These are phyloP conservation scores for Proliferodiscus dingleyae DNA, from an alignment of 2,329 filamentous ascomycete species.

Conservation along the genomic window DNA sequence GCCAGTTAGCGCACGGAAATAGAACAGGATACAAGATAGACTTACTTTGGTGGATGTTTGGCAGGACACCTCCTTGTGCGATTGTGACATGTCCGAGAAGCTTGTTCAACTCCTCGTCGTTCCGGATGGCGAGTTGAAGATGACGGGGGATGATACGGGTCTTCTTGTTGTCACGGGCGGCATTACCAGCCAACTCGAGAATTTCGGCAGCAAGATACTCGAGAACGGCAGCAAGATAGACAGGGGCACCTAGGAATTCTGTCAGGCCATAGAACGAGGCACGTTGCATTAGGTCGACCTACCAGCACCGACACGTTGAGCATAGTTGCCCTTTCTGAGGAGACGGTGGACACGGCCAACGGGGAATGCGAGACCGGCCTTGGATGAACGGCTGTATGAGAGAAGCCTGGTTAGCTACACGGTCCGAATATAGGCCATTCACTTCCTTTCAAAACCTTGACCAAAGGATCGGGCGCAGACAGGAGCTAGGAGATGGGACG, in stretches of 20 bases:
- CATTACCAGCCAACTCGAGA: constrained; percentile 97
- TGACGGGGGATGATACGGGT: constrained; percentile 99
- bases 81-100: constrained; percentile 94
- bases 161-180: constrained; percentile 99
- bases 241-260: constrained; percentile 62
- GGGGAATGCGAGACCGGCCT: constrained; percentile 98
- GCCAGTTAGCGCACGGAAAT: constrained; percentile 25
- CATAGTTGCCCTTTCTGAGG: constrained; percentile 98
- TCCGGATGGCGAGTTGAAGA: constrained; percentile 97
- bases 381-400: constrained; percentile 79
- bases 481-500: too few relatives aligned
- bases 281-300: constrained; percentile 30
- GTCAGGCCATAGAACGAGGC: constrained; percentile 23
- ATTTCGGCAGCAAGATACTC: constrained; percentile 99
- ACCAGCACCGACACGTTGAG: constrained; percentile 98
- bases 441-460: too few relatives aligned
- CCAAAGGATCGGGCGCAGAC: too few relatives aligned
- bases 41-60: constrained; percentile 96
- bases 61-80: constrained; percentile 92
- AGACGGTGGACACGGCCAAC: constrained; percentile 99
- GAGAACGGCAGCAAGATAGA: constrained; percentile 94
- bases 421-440: too few relatives aligned
- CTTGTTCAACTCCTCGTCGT: constrained; percentile 99
- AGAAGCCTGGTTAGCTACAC: constrained; percentile 38
- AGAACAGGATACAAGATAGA: constrained; percentile 24